Evolutionary conservation across 148 eudicot genomes (phyloP), one percentile per base, ranked within the genome.

Genomic region (Persicaria tinctoria): DNA sequence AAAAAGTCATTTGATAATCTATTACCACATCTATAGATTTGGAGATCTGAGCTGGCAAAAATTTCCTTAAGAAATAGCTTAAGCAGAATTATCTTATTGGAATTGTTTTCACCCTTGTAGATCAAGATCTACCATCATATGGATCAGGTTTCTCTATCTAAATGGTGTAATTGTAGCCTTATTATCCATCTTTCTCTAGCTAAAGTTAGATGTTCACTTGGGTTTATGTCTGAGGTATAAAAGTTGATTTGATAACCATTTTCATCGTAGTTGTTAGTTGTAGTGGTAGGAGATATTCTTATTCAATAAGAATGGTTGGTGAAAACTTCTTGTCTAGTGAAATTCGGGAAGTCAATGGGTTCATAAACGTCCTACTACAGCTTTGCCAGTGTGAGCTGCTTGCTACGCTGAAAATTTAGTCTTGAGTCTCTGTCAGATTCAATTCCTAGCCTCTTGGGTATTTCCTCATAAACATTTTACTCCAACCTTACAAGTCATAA

Each of bases 331-430:
- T 14, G 16, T 13, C 56, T 53, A 14, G 41, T 32, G 41, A 32
- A 32, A 32, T 32, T 32, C 41, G 3, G 41, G 27, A 5, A 57
- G 63, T 7, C 27, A 57, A 18, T 17, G 32, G 27, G 63, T 57
- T 57, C 63, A 57, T 57, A 57, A 2, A 57, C 5, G 56, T 57
- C 9, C 63, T 18, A 57, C 32, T 57, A 6, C 63, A 57, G 18
- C 63, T 18, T 57, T 57, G 63, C 32, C 63, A 57, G 63, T 57
- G 63, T 8, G 63, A 57, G 63, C 63, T 57, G 18, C 18, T 57
- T 57, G 5, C 38, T 18, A 18, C 18, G 63, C 18, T 18, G 2
- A 57, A 57, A 57, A 8, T 57, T 57, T 17, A 8, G 17, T 3
- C 23, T 57, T 9, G 18, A 18, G 38, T 20, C 32, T 5, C 63